Evolutionary conservation across 768 basidiomycete species (phyloP), one percentile per base, ranked within the genome.

Genomic region (Lepiota venenata): DNA sequence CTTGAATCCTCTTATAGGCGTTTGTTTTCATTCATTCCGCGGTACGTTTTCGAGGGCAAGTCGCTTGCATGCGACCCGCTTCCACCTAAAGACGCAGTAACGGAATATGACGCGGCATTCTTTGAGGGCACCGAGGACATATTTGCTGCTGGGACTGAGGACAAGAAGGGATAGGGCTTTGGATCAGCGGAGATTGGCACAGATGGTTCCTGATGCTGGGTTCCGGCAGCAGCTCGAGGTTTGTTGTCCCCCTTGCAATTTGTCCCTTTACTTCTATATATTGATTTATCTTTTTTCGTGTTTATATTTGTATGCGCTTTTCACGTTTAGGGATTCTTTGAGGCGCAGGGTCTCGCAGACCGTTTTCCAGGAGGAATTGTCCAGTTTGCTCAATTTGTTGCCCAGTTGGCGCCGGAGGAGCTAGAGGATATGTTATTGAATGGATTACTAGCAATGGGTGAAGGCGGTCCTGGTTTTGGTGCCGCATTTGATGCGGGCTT

Each of bases 51-150:
- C 11, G 70, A 75, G 4, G 71, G 69, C 11, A 79, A 82, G 52
- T 76, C 82, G 5, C 72, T 91, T 56, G 83, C 87, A 8, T 97
- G 87, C 60, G 96, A 98, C 63, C 94, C 95, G 0, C 72, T 96
- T 2, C 93, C 95, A 0, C 94, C 95, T 0, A 71, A 69, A 5
- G 77, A 78, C 1, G 69, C 78, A 2, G 62, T 83, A 2, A 87
- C 77, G 32, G 64, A 61, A 38, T 97, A 97, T 69, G 78, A 93
- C 57, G 71, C 77, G 3, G 67, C 66, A n/a, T 97, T 94, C 70
- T 95, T 98, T 72, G 71, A 68, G 14, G 81, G 82, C 1, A 71
- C 77, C 2, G 84, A 85, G 48, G 84, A 87, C 58, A 52, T 74
- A 14, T 74, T 80, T 47, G 64, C 73, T 16, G 48, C 63, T 42